Evolutionary conservation across 2,329 filamentous ascomycete species (phyloP).

Genomic region (Fusarium sp.): DNA sequence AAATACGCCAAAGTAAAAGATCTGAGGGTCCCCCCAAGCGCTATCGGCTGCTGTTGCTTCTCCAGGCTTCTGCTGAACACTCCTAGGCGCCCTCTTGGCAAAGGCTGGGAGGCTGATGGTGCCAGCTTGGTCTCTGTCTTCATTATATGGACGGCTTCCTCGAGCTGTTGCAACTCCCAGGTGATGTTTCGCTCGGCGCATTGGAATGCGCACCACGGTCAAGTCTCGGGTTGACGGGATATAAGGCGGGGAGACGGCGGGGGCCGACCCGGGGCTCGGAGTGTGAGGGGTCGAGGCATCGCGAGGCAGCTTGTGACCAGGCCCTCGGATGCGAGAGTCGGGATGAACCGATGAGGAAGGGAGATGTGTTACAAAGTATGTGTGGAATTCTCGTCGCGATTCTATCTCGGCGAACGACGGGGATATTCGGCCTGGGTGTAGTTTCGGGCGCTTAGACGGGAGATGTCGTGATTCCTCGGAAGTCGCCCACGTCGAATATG

Average conservation of each 20-base stretch:
- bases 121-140: slow-evolving; percentile 93
- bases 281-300: slow-evolving; percentile 85
- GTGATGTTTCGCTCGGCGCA: slow-evolving; percentile 95
- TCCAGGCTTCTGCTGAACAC: slow-evolving; percentile 62
- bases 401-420: slow-evolving; percentile 18
- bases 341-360: slow-evolving; percentile 94
- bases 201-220: slow-evolving; percentile 93
- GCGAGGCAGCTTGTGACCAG: slow-evolving; percentile 87
- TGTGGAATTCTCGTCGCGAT: slow-evolving; percentile 76
- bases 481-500: slow-evolving; percentile 12
- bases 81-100: slow-evolving; percentile 82
- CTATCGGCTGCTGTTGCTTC: slow-evolving; percentile 79
- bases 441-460: slow-evolving; percentile 20
- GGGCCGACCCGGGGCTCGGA: slow-evolving; percentile 63
- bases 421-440: slow-evolving; percentile 6
- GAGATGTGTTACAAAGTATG: slow-evolving; percentile 97
- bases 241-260: slow-evolving; percentile 69
- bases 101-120: slow-evolving; percentile 95
- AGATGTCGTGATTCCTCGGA: slow-evolving; percentile 22
- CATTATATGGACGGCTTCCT: slow-evolving; percentile 88
- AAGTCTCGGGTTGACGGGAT: slow-evolving; percentile 75
- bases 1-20: slow-evolving; percentile 98
- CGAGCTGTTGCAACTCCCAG: slow-evolving; percentile 85
- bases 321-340: slow-evolving; percentile 75
- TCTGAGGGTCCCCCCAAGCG: slow-evolving; percentile 88